These are phyloP conservation scores for Cyclospora cayetanensis DNA, from an alignment of 169 alveolate species.

Conservation along the genomic window DNA sequence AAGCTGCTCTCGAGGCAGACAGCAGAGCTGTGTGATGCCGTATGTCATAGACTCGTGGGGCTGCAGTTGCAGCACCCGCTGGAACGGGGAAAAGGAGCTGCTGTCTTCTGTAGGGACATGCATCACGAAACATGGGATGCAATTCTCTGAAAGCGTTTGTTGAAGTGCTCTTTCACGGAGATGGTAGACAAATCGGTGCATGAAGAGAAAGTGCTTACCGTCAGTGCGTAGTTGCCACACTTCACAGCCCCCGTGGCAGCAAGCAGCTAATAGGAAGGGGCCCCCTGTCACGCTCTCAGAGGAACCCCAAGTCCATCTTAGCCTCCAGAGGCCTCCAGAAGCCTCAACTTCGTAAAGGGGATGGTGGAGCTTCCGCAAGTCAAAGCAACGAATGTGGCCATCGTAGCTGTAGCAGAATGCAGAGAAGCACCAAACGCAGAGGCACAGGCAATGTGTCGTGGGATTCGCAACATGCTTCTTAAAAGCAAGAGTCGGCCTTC, in stretches of 20 bases:
- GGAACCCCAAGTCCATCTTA: neutral
- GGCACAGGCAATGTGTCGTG: neutral
- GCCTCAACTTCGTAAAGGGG: neutral
- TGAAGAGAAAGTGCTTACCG: no score
- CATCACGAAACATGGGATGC: neutral
- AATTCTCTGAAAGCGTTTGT: no score
- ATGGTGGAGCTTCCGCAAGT: constrained; percentile 45
- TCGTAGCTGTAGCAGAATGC: constrained; percentile 50
- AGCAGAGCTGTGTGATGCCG: constrained; percentile 25
- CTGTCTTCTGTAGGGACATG: neutral
- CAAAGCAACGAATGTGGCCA: constrained; percentile 56
- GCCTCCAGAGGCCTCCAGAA: constrained; percentile 71
- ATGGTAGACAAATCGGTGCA: no score
- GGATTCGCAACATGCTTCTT: neutral
- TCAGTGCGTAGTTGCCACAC: constrained; percentile 26
- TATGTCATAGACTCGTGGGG: constrained; percentile 2
- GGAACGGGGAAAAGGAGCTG: neutral
- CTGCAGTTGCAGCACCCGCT: neutral
- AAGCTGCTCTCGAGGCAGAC: neutral
- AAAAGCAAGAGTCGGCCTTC: neutral
- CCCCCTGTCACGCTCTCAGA: neutral
- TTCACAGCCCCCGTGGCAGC: constrained; percentile 72
- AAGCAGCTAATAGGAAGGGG: constrained; percentile 61
- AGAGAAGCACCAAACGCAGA: neutral
- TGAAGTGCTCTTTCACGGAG: no score